Evolutionary conservation across 345 rosid genomes (phyloP).

Genomic region (Eucalyptus polybractea): DNA sequence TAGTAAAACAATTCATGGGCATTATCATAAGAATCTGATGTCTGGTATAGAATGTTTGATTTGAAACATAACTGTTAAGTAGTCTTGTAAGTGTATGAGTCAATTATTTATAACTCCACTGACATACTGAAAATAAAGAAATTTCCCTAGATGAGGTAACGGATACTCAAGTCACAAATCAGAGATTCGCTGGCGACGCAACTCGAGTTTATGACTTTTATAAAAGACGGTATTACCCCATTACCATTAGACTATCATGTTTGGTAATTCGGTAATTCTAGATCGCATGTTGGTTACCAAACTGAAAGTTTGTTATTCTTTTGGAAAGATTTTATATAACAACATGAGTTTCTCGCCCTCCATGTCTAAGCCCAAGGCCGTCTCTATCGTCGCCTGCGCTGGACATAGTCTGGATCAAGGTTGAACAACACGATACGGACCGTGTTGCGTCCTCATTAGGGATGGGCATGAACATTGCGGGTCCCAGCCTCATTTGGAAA

Average conservation of each 20-base stretch:
- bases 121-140: neutral
- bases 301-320: neutral
- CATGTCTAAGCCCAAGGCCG: neutral
- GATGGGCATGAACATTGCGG: neutral
- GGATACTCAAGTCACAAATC: fast-evolving
- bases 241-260: neutral
- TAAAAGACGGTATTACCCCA: fast-evolving
- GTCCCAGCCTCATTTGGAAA: neutral
- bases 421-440: no score
- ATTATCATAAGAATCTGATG: fast-evolving
- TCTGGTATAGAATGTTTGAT: neutral
- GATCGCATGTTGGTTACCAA: neutral
- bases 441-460: neutral
- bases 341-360: neutral
- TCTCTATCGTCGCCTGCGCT: no score
- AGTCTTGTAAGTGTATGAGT: fast-evolving
- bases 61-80: neutral
- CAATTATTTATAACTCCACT: fast-evolving
- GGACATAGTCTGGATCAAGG: no score
- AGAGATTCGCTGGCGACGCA: fast-evolving
- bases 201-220: neutral
- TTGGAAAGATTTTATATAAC: no score
- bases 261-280: neutral
- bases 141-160: fast-evolving
- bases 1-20: neutral